These are phyloP conservation scores for Chara braunii DNA, from an alignment of 139 green algal species.

Conservation along the genomic window DNA sequence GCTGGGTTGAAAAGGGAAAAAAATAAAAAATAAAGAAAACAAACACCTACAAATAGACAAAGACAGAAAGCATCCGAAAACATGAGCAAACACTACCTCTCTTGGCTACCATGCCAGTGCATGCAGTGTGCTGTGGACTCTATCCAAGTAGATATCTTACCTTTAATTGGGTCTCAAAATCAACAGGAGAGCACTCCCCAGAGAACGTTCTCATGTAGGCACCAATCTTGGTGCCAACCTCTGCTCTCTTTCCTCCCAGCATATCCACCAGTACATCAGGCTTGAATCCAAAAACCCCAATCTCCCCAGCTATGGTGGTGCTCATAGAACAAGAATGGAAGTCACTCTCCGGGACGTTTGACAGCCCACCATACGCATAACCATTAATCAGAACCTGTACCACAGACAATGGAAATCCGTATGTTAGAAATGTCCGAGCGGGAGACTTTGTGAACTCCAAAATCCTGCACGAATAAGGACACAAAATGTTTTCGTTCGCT, in stretches of 20 bases:
- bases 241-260: conserved; percentile 53
- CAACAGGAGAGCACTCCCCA: conserved; percentile 55
- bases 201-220: conserved; percentile 59
- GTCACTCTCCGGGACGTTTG: conserved; percentile 47
- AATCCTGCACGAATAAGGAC: too few species aligned
- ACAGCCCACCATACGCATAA: conserved; percentile 61
- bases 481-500: too few species aligned
- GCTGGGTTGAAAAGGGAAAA: too few species aligned
- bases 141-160: conserved; percentile 2
- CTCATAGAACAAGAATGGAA: conserved; percentile 48
- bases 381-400: conserved; percentile 56
- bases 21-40: too few species aligned
- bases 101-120: too few species aligned
- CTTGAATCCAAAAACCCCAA: conserved; percentile 70
- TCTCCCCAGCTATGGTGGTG: conserved; percentile 55
- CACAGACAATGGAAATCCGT: neutral
- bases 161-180: conserved; percentile 64
- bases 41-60: too few species aligned
- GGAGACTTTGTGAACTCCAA: too few species aligned
- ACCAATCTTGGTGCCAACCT: conserved; percentile 37
- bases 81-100: too few species aligned
- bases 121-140: too few species aligned
- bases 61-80: too few species aligned
- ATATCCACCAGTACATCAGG: conserved; percentile 55
- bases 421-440: too few species aligned